These are phyloP conservation scores for Parathielavia hyrcaniae DNA, from an alignment of 495 filamentous ascomycete species.

Conservation along the genomic window DNA sequence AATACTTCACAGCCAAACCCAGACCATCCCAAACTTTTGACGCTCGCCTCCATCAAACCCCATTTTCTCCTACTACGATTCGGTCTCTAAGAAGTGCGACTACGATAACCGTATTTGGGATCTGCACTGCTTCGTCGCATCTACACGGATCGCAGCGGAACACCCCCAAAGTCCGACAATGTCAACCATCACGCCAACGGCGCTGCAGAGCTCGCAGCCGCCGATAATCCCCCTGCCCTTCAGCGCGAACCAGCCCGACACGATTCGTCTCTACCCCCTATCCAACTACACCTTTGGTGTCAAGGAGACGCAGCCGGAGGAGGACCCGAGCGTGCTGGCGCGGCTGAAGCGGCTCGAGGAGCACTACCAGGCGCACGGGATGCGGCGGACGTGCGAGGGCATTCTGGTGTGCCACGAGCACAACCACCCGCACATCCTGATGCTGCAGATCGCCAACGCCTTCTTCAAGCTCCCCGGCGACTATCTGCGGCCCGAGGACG, in stretches of 20 bases:
- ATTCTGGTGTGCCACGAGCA: constrained; percentile 97
- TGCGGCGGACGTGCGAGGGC: constrained; percentile 95
- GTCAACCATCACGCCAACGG: constrained; percentile 65
- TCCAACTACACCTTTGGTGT: constrained; percentile 99
- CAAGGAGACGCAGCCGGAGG: constrained; percentile 95
- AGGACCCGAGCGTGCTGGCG: constrained; percentile 90
- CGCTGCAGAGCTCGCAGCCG: constrained; percentile 66
- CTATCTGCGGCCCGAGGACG: constrained; percentile 83
- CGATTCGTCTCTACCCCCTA: constrained; percentile 88
- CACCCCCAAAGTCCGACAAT: constrained; percentile 39
- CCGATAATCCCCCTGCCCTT: constrained; percentile 77
- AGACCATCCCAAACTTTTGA: too few relatives aligned
- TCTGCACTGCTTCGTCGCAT: neutral
- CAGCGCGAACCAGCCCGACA: constrained; percentile 80
- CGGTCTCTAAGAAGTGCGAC: too few relatives aligned
- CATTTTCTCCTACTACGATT: neutral
- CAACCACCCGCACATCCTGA: constrained; percentile 95
- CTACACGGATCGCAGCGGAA: neutral
- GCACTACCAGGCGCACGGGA: constrained; percentile 85
- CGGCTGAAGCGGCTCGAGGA: constrained; percentile 89
- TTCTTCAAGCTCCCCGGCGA: constrained; percentile 99
- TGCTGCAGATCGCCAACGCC: constrained; percentile 98
- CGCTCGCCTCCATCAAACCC: neutral
- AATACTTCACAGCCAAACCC: too few relatives aligned
- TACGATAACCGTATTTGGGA: too few relatives aligned